Conservation (phyloP, 768 basidiomycete species). For the Grammothele lineata region DNA sequence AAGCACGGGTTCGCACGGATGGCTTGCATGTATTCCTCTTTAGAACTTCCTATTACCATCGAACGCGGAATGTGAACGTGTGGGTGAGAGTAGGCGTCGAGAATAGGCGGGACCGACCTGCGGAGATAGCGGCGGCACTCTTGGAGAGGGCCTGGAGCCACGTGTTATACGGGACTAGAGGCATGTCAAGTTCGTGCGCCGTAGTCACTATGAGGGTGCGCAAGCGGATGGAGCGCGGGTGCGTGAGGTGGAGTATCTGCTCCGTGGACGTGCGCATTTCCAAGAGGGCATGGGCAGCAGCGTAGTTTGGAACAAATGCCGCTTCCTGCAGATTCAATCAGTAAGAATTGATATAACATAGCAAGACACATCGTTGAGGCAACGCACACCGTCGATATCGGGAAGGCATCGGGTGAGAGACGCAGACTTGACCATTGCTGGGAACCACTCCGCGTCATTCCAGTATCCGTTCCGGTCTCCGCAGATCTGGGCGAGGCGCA, state of each 20-base stretch:
- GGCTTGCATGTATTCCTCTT: constrained; percentile 4
- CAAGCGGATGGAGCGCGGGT: constrained; percentile 35
- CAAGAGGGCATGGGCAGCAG: constrained; percentile 29
- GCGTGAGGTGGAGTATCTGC: constrained; percentile 33
- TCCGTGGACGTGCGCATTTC: constrained; percentile 22
- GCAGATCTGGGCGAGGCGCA: constrained; percentile 37
- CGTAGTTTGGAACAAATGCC: constrained; percentile 26
- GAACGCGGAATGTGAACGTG: too few relatives aligned
- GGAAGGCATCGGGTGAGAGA: constrained; percentile 2
- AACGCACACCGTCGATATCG: constrained; percentile 3
- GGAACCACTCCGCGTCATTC: constrained; percentile 36
- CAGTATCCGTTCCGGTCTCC: constrained; percentile 35
- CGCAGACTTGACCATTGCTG: constrained; percentile 27
- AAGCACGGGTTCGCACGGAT: constrained; percentile 19
- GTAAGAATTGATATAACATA: too few relatives aligned
- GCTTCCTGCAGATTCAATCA: constrained; percentile 3
- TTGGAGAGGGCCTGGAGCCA: constrained; percentile 20
- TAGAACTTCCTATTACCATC: neutral
- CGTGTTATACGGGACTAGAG: constrained; percentile 19
- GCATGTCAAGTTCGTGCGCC: constrained; percentile 14
- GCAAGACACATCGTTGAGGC: too few relatives aligned
- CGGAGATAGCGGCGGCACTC: neutral
- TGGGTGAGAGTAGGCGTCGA: too few relatives aligned
- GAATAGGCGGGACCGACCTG: too few relatives aligned
- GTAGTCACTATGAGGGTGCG: constrained; percentile 4